Percentiles rank a stretch among this genome's conserved stretches.
Conservation (phyloP, 2,329 filamentous ascomycete genomes). For the Dactylella cylindrospora region DNA sequence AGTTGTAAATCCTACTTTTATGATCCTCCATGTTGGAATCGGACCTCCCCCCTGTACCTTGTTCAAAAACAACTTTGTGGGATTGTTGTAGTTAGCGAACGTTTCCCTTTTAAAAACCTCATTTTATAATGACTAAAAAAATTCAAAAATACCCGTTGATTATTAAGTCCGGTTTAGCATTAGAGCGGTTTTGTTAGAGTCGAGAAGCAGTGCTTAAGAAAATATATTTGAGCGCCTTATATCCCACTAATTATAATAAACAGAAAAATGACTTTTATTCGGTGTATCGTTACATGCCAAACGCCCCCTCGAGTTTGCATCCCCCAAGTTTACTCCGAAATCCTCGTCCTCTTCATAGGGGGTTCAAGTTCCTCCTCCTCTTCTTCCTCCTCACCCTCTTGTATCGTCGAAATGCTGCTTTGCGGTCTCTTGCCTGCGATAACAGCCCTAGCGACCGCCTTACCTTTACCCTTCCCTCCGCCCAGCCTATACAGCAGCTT, state of each 20-base stretch:
- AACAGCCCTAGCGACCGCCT: conserved; percentile 2
- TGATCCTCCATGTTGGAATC: not conserved
- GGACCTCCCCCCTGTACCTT: not conserved
- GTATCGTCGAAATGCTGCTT: conserved; percentile 18
- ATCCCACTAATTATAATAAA: conserved; percentile 2
- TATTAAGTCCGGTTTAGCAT: too few relatives aligned
- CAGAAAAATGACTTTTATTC: not conserved
- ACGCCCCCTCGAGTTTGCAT: too few relatives aligned
- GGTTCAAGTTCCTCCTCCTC: conserved; percentile 36
- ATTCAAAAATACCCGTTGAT: conserved; percentile 18
- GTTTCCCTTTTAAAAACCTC: conserved; percentile 18
- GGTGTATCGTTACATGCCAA: too few relatives aligned
- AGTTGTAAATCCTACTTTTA: not conserved
- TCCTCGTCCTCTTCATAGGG: conserved; percentile 21
- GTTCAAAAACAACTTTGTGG: conserved; percentile 1
- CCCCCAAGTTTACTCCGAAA: conserved; percentile 1
- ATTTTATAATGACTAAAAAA: conserved; percentile 11
- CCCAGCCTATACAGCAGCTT: conserved; percentile 59
- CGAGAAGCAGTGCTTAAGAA: too few relatives aligned
- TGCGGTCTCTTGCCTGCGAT: conserved; percentile 26
- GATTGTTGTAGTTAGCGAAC: conserved; percentile 38
- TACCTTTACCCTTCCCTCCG: not conserved
- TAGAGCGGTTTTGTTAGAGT: too few relatives aligned
- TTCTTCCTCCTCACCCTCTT: conserved; percentile 16
- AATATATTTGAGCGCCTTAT: too few relatives aligned